phyloP scores from a whole-genome alignment of 352 stramenopile genomes.

The Phytophthora pisi region DNA sequence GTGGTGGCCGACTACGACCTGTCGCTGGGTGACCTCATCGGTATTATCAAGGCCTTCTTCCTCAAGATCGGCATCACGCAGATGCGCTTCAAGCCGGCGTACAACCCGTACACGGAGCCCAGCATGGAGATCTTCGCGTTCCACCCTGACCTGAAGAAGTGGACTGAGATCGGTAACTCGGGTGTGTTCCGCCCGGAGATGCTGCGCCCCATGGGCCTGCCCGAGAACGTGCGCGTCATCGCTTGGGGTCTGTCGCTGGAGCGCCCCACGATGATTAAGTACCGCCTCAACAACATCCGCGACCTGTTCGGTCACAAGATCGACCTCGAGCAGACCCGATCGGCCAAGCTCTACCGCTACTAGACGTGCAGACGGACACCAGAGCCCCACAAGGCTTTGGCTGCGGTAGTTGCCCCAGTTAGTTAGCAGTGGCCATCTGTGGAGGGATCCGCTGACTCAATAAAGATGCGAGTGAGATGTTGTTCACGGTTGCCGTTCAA shows the following conservation, averaged over 20 bases:
- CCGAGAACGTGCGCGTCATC: conserved; percentile 99
- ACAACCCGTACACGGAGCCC: conserved; percentile 99
- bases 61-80: conserved; percentile 97
- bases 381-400: conserved; percentile 10
- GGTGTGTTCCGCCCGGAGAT: conserved; percentile 99
- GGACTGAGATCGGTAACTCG: conserved; percentile 99
- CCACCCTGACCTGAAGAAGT: conserved; percentile 99
- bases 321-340: conserved; percentile 95
- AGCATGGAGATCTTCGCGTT: conserved; percentile 99
- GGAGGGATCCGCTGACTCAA: conserved; percentile 22
- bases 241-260: conserved; percentile 99
- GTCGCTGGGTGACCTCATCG: conserved; percentile 98
- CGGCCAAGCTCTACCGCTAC: conserved; percentile 90
- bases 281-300: conserved; percentile 99
- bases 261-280: conserved; percentile 99
- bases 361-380: conserved; percentile 36
- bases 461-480: conserved; percentile 24
- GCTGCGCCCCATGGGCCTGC: conserved; percentile 98
- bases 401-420: conserved; percentile 22
- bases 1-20: conserved; percentile 99
- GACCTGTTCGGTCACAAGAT: conserved; percentile 99
- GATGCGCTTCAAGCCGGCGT: conserved; percentile 99
- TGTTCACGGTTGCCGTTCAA: background rate
- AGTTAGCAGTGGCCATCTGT: conserved; percentile 20
- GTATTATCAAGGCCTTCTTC: conserved; percentile 99